These are phyloP conservation scores for Citrullus colocynthis DNA, from an alignment of 306 rosid genomes.

Conservation along the genomic window DNA sequence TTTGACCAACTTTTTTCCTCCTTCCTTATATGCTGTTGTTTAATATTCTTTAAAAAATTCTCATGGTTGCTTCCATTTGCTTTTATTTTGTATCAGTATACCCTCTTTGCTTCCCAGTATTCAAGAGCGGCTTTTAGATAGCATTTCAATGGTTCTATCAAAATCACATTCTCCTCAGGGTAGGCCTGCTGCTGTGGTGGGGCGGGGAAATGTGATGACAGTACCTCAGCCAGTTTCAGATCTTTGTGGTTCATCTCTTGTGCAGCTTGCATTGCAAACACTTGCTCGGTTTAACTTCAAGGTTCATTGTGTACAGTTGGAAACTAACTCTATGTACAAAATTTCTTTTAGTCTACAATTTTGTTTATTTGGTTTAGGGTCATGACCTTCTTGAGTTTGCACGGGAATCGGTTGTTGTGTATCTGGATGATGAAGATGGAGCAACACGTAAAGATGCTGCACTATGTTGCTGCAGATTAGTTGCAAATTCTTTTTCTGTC, in stretches of 20 bases:
- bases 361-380: constrained; percentile 43
- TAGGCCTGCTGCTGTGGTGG: constrained; percentile 36
- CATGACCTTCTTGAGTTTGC: constrained; percentile 96
- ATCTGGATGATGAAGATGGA: constrained; percentile 95
- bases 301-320: constrained; percentile 27
- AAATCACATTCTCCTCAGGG: constrained; percentile 64
- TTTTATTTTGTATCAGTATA: constrained; percentile 43
- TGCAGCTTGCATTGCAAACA: constrained; percentile 93
- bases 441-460: constrained; percentile 92
- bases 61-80: constrained; percentile 1
- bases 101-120: constrained; percentile 82
- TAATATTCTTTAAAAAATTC: constrained; percentile 7
- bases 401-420: constrained; percentile 77
- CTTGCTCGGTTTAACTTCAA: constrained; percentile 87
- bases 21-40: not conserved
- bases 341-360: not conserved
- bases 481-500: constrained; percentile 69
- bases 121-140: constrained; percentile 83
- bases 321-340: not conserved
- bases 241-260: constrained; percentile 56
- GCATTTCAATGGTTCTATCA: constrained; percentile 85
- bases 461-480: constrained; percentile 84
- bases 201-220: constrained; percentile 46
- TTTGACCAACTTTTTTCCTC: not conserved
- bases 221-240: constrained; percentile 63